Evolutionary conservation across 371 early-diverging fungal genomes (phyloP), one percentile per base, ranked within the genome.

Genomic region (Amoeboaphelidium occidentale): DNA sequence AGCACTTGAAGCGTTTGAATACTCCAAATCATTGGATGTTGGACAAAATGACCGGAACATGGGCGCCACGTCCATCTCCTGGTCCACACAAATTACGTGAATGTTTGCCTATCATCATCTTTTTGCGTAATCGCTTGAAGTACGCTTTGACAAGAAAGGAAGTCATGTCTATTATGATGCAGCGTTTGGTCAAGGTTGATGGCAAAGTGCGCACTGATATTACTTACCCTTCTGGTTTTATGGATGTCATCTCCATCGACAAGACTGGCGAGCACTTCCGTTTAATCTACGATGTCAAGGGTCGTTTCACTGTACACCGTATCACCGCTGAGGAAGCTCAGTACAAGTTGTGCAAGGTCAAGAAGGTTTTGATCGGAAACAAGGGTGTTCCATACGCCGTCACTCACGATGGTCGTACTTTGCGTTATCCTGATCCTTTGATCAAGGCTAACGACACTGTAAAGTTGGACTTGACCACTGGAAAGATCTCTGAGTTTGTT

Each of bases 11-110:
- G 89, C 87, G 99, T 72, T 79, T 98, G 63, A 79, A 75, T 63
- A 98, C 99, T 55, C 98, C 98, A 72, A 88, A 84, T 76, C 92
- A 94, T 78, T 99, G 99, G 99, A 93, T 97, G 89, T 79, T 99
- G 61, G 96, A 96, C 82, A 99, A 99, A 73, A 78, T 91, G 44
- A 81, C 87, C 65, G 97, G 93, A 52, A 84, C 82, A 56, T 96
- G 82, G 75, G 98, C 99, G 54, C 93, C 98, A 54, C 79, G 89
- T 69, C 97, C 98, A 57, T 79, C 83, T 55, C 69, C 94, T 60
- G 99, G 99, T 72, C 97, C 99, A 57, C 98, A 99, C 85, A 93
- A 91, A 81, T 78, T 84, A 58, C 82, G 90, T 63, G 97, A 96
- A 72, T 97, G 91, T 74, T 79, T 99, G 63, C 99, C 98, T 51